These are phyloP conservation scores for Psilocybe azurescens DNA, from an alignment of 768 basidiomycete species.

Conservation along the genomic window DNA sequence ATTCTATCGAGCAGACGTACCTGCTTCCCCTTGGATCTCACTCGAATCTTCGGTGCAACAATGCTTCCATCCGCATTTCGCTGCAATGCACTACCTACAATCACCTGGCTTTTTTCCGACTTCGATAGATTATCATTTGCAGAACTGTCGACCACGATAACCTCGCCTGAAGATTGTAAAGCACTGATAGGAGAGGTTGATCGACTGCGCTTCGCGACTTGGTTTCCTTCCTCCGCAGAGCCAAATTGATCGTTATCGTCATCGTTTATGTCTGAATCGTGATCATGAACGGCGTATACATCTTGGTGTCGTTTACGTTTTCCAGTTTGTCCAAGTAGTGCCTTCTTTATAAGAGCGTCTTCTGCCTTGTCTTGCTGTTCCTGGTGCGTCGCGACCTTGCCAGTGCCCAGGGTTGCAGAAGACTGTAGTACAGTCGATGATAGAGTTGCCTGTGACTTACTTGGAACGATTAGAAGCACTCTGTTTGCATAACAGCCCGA, in stretches of 20 bases:
- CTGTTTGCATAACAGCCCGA: background rate
- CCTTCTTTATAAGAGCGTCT: slow-evolving; percentile 60
- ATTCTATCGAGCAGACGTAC: slow-evolving; percentile 34
- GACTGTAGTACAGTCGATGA: slow-evolving; percentile 69
- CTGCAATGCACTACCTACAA: slow-evolving; percentile 69
- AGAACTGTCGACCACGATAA: slow-evolving; percentile 10
- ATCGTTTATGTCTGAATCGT: slow-evolving; percentile 28
- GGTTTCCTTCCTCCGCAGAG: background rate
- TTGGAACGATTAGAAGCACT: slow-evolving; percentile 40
- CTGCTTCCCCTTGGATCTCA: slow-evolving; percentile 48
- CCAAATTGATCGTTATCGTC: slow-evolving; percentile 3
- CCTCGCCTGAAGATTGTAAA: background rate
- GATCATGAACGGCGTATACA: slow-evolving; percentile 41
- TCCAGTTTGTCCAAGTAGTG: slow-evolving; percentile 51
- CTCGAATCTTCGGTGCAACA: slow-evolving; percentile 53
- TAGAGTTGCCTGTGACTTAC: slow-evolving; percentile 77
- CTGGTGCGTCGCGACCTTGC: slow-evolving; percentile 62
- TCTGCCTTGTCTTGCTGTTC: slow-evolving; percentile 64
- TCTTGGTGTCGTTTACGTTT: slow-evolving; percentile 54
- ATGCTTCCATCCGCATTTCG: slow-evolving; percentile 68
- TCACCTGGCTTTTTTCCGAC: slow-evolving; percentile 17
- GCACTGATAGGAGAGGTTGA: slow-evolving; percentile 4
- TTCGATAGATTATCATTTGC: slow-evolving; percentile 20
- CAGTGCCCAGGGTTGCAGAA: slow-evolving; percentile 85
- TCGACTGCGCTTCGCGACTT: slow-evolving; percentile 14